A percentile compares a stretch with the other conserved stretches of the same genome.
Evolutionary conservation across 1,284 basidiomycete species (phyloP).

Genomic region (Apiotrichum laibachii): DNA sequence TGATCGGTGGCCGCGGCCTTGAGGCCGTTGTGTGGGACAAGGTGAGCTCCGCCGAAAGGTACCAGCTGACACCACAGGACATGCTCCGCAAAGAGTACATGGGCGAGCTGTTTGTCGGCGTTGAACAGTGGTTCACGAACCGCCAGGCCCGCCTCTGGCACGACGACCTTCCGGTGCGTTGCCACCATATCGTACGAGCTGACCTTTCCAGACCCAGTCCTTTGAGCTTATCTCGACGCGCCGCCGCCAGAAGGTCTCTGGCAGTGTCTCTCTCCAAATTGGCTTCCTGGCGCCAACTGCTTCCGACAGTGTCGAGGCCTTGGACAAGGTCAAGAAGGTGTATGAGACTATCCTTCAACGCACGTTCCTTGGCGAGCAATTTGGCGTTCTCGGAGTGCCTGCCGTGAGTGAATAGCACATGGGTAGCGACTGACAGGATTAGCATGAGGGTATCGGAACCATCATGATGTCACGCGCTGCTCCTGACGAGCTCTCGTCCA

Average conservation of each 20-base stretch:
- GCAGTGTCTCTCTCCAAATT: slow-evolving; percentile 68
- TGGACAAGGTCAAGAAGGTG: slow-evolving; percentile 49
- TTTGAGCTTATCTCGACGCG: slow-evolving; percentile 58
- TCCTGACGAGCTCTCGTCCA: not conserved
- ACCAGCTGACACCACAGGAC: slow-evolving; percentile 34
- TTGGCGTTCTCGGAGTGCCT: slow-evolving; percentile 60
- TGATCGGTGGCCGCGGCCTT: slow-evolving; percentile 63
- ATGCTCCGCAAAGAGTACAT: slow-evolving; percentile 85
- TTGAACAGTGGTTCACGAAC: slow-evolving; percentile 75
- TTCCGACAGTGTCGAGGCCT: slow-evolving; percentile 25
- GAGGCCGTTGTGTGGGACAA: slow-evolving; percentile 93
- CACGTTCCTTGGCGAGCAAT: slow-evolving; percentile 56
- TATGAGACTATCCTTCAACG: slow-evolving; percentile 66
- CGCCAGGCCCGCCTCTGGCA: slow-evolving; percentile 47
- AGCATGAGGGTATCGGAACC: slow-evolving; percentile 88
- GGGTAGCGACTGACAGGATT: not conserved
- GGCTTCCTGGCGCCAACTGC: slow-evolving; percentile 63
- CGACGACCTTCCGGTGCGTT: slow-evolving; percentile 40
- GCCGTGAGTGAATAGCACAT: slow-evolving; percentile 60
- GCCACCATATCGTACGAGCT: not conserved
- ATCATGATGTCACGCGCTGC: slow-evolving; percentile 49
- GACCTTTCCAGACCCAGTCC: slow-evolving; percentile 8
- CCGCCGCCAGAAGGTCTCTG: slow-evolving; percentile 54
- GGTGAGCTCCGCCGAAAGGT: slow-evolving; percentile 53
- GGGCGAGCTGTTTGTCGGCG: slow-evolving; percentile 73